Percentiles rank a stretch among this genome's conserved stretches.
These are phyloP conservation scores for Plasmodium chabaudi DNA, from an alignment of 169 alveolate genomes.

Conservation along the genomic window DNA sequence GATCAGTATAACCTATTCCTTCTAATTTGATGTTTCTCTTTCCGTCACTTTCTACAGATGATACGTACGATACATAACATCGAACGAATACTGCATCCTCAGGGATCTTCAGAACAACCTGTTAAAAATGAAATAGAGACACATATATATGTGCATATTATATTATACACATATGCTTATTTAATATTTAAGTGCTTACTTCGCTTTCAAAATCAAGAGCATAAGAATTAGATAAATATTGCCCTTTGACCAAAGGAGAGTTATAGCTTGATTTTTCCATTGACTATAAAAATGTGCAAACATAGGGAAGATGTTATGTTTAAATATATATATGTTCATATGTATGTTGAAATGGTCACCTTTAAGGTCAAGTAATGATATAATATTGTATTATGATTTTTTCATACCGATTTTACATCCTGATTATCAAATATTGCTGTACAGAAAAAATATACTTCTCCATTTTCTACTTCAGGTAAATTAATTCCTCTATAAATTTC, in stretches of 20 bases:
- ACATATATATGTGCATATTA: not conserved
- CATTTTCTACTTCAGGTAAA: conserved; percentile 55
- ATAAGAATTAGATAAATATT: conserved; percentile 22
- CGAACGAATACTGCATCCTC: conserved; percentile 25
- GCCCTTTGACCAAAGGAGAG: conserved; percentile 40
- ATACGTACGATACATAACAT: conserved; percentile 37
- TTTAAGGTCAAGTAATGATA: not conserved
- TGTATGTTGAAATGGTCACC: not conserved
- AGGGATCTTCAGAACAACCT: conserved; percentile 60
- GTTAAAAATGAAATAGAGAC: conserved; percentile 1
- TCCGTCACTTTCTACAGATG: conserved; percentile 38
- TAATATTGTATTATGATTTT: not conserved
- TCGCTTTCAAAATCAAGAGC: conserved; percentile 30
- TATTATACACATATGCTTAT: not conserved
- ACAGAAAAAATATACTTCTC: conserved; percentile 43
- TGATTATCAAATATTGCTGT: conserved; percentile 61
- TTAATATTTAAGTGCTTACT: not conserved
- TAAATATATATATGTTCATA: not conserved
- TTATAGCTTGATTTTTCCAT: conserved; percentile 68
- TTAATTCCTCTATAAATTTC: conserved; percentile 32
- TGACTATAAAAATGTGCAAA: conserved; percentile 28
- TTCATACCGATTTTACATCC: conserved; percentile 56
- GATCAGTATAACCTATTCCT: conserved; percentile 75
- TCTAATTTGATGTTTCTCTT: conserved; percentile 65
- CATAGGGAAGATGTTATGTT: not conserved